Percentiles rank a stretch among this genome's conserved stretches.
Conservation (phyloP, 805 yeast species). For the Wickerhamomyces ciferrii region DNA sequence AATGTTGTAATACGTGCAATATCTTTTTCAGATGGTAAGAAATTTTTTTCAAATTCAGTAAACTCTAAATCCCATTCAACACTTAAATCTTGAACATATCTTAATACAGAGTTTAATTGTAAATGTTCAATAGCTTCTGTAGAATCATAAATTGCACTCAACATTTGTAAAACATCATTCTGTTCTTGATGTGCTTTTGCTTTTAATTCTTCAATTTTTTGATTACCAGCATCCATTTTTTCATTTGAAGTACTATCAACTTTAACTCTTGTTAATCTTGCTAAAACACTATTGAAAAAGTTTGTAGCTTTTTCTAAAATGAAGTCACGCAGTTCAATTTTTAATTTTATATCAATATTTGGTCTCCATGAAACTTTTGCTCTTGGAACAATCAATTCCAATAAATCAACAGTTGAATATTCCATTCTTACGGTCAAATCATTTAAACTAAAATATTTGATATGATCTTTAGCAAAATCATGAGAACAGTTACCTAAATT, state of each 20-base stretch:
- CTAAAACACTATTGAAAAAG: conserved; percentile 70
- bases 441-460: conserved; percentile 78
- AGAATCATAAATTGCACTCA: conserved; percentile 46
- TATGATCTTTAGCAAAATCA: conserved; percentile 76
- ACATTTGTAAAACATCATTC: conserved; percentile 33
- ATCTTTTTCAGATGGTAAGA: conserved; percentile 89
- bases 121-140: conserved; percentile 63
- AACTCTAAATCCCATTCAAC: conserved; percentile 87
- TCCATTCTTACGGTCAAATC: conserved; percentile 77
- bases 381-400: conserved; percentile 76
- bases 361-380: conserved; percentile 69
- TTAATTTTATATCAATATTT: conserved; percentile 60
- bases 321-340: conserved; percentile 52
- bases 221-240: conserved; percentile 62
- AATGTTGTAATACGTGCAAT: conserved; percentile 85
- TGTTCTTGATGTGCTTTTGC: conserved; percentile 47
- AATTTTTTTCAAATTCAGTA: conserved; percentile 69
- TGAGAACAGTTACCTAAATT: conserved; percentile 70
- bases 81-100: conserved; percentile 74
- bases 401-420: conserved; percentile 66
- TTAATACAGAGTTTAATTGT: conserved; percentile 60
- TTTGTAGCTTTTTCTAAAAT: conserved; percentile 46
- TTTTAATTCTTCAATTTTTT: conserved; percentile 54
- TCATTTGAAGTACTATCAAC: conserved; percentile 67
- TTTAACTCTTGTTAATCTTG: conserved; percentile 72